Conservation (phyloP, 176 grass and related monocot species). For the Poa annua region DNA sequence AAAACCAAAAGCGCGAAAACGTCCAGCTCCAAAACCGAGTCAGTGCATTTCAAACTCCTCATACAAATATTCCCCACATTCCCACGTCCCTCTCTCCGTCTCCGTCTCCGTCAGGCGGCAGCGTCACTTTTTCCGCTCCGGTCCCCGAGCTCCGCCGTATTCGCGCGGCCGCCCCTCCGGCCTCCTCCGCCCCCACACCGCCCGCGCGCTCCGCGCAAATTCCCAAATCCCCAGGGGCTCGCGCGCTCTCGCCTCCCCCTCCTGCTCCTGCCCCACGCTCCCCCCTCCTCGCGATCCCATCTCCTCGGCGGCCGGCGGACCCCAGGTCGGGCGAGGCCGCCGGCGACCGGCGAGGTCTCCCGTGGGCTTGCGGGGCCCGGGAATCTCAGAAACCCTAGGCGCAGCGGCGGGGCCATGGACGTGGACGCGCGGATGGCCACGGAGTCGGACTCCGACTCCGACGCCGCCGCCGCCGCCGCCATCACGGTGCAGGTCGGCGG, state of each 20-base stretch:
- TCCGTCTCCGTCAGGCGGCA: conserved; percentile 12
- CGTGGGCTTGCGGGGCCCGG: neutral
- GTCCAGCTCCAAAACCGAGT: neutral
- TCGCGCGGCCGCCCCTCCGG: neutral
- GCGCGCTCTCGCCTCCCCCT: conserved; percentile 30
- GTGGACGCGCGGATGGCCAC: conserved; percentile 58
- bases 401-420: conserved; percentile 38
- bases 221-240: conserved; percentile 53
- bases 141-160: conserved; percentile 11
- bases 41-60: too few species aligned
- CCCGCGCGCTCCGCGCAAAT: conserved; percentile 12
- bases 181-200: neutral
- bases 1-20: neutral
- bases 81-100: neutral
- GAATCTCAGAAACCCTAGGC: conserved; percentile 38
- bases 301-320: conserved; percentile 36
- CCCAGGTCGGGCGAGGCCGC: conserved; percentile 15
- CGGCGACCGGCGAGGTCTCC: neutral
- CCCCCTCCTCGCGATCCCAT: conserved; percentile 45
- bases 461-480: conserved; percentile 29
- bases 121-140: conserved; percentile 12
- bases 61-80: conserved; percentile 6
- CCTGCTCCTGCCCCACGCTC: neutral
- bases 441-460: conserved; percentile 58
- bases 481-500: neutral